Percentiles rank a stretch among this genome's conserved stretches.
These are phyloP conservation scores for Juglanconis oblonga DNA, from an alignment of 2,329 filamentous ascomycete species.

Conservation along the genomic window DNA sequence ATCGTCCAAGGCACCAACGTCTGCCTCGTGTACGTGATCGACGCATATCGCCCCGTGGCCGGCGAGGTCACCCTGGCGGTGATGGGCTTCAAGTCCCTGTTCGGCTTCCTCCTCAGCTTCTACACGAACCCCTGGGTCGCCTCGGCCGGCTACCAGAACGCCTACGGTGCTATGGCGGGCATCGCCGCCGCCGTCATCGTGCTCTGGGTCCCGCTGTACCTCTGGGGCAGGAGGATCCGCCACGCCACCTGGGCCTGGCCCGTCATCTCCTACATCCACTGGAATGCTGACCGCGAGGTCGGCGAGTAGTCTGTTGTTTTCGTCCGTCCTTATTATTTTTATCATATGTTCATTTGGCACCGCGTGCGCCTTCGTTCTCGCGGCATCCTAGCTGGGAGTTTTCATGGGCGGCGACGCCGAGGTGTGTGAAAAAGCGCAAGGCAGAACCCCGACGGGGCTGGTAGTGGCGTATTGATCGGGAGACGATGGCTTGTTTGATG, in stretches of 20 bases:
- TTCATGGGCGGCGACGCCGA: no score
- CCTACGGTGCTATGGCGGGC: constrained; percentile 57
- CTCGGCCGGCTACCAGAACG: constrained; percentile 44
- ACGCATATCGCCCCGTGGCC: constrained; percentile 54
- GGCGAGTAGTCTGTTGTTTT: constrained; percentile 39
- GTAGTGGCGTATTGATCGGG: not conserved
- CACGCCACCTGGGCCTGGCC: constrained; percentile 46
- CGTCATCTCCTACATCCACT: constrained; percentile 43
- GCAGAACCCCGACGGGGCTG: not conserved
- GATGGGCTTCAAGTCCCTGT: constrained; percentile 53
- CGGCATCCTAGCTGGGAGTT: no score
- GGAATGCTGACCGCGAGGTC: constrained; percentile 52
- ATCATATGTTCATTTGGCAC: not conserved
- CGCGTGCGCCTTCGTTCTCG: not conserved
- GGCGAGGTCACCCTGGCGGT: constrained; percentile 53
- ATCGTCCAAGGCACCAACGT: constrained; percentile 56
- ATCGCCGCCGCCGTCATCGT: constrained; percentile 47
- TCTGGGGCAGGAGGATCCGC: constrained; percentile 49
- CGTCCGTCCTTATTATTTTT: not conserved
- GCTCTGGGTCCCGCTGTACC: constrained; percentile 47
- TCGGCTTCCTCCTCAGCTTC: constrained; percentile 58
- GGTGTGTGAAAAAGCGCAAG: not conserved
- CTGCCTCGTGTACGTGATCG: constrained; percentile 55
- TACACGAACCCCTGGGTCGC: constrained; percentile 59
- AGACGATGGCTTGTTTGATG: not conserved